Evolutionary conservation across 1,139 yeast genomes (phyloP), one percentile per base, ranked within the genome.

Genomic region (Kodamaea suecica): DNA sequence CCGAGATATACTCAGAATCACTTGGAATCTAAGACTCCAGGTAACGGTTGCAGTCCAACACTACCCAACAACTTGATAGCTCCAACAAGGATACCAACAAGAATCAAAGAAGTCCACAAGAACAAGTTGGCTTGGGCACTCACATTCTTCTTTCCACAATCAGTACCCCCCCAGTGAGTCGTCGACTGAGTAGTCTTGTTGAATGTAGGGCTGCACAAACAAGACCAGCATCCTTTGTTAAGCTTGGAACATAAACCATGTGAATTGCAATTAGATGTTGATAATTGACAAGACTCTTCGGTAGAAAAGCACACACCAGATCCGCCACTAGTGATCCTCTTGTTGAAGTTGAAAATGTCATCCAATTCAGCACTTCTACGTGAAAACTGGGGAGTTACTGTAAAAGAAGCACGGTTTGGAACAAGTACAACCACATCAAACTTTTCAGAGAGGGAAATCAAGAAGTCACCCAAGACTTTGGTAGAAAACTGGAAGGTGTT

Each of bases 81-180:
- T 12, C 71, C 74, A 28, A 57, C 76, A 37, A 77, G 58, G 15
- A 75, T 54, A 8, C 65, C 57, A 21, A 70, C 36, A 34, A 80
- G 56, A 2, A 70, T 73, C 15, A 82, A 45, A 6, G 73, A 59
- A 3, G 85, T 70, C 87, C 90, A 82, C 45, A 82, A 70, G 47
- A 83, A 69, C 49, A 84, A 66, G 49, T 82, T 76, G 43, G 84
- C 79, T 54, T 78, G 78, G 2, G 75, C 68, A 29, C 83, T 70
- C 39, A 81, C 70, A 49, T 84, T 88, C 50, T 67, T 70, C 67
- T 82, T 80, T 47, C 73, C 66, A 57, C 92, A 83, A 42, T 78
- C 77, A 39, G 50, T 57, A 21, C 92, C 92, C 3, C 80, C 73
- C 86, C 87, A 83, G 42, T 63, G 59, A 29, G 81, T 77, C 19